These are phyloP conservation scores for Amborella trichopoda DNA, from an alignment of 164 flowering plant genomes.

Conservation along the genomic window DNA sequence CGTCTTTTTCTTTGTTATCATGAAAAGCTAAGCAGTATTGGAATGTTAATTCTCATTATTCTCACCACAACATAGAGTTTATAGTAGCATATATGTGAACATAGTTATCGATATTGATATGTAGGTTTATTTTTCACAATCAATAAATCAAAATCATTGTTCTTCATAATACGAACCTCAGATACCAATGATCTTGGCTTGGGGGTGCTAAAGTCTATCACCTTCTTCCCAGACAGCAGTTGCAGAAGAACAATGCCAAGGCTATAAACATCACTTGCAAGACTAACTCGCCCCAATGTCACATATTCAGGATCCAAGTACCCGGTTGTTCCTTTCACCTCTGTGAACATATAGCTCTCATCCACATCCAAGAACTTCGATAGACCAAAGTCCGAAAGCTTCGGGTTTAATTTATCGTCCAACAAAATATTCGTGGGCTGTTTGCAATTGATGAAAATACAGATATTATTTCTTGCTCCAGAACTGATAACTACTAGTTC, in stretches of 20 bases:
- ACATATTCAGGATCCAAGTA: background rate
- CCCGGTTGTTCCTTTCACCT: background rate
- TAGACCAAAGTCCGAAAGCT: constrained; percentile 11
- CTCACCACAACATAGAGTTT: too few relatives aligned
- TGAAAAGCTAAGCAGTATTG: too few relatives aligned
- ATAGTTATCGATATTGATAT: too few relatives aligned
- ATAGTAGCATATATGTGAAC: too few relatives aligned
- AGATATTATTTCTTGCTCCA: too few relatives aligned
- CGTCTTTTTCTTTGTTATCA: too few relatives aligned
- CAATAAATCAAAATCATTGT: too few relatives aligned
- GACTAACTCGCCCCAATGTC: too few relatives aligned
- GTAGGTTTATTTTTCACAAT: too few relatives aligned
- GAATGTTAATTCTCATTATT: too few relatives aligned
- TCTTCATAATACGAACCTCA: constrained; percentile 17
- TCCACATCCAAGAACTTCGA: too few relatives aligned
- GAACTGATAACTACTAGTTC: background rate
- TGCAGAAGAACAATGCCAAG: constrained; percentile 17
- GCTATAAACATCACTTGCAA: constrained; percentile 9
- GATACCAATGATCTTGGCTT: constrained; percentile 3
- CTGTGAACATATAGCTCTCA: constrained; percentile 3
- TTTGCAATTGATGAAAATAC: too few relatives aligned
- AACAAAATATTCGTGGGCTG: constrained; percentile 16
- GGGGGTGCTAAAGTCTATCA: background rate
- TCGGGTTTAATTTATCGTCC: constrained; percentile 17
- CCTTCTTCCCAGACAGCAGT: constrained; percentile 11